Evolutionary conservation across 1,284 basidiomycete genomes (phyloP), one percentile per base, ranked within the genome.

Genomic region (Quambalaria eucalypti): DNA sequence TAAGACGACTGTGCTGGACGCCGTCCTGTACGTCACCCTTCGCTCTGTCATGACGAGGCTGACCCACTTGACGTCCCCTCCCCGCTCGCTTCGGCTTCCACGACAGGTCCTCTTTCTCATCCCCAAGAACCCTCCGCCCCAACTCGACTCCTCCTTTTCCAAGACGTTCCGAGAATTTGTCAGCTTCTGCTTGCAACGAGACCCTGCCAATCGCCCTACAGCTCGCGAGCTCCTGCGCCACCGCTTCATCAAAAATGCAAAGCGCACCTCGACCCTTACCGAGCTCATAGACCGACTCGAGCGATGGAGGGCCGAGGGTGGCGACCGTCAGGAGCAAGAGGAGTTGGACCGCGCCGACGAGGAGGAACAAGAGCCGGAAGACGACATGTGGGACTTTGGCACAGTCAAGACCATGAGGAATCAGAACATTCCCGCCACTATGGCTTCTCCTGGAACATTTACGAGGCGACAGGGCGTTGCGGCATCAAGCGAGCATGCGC

Each of bases 221-320:
- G 95, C 93, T n/a, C 85, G 85, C 59, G 92, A 97, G 57, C 81
- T 98, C 36, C 81, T 98, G 56, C 95, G 91, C 74, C 93, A 98
- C 78, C 91, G 91, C 70, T 98, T 96, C 73, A 85, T 98, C 64
- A 83, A 87, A 59, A 86, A 87, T 79, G 92, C 93, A 10, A 90
- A 90, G 79, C 95, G 93, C 80, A 87, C 90, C 3, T 88, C 78
- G 66, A 95, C 93, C 71, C 80, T 97, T 58, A 95, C 91, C 0
- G 93, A 97, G 74, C 81, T 98, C 48, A 93, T 97, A 66, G 92
- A 97, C 66, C 82, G 91, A 31, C 87, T 90, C 64, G 90, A 96
- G 69, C 82, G 88, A 62, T 98, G 90, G 90, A 87, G 83, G 76
- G 70, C 76, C 40, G n/a, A 90, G 90, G 73, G 89, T 25, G 69